phyloP scores from a whole-genome alignment of 2,329 filamentous ascomycete genomes.

The Ceratocystis alfenasii region DNA sequence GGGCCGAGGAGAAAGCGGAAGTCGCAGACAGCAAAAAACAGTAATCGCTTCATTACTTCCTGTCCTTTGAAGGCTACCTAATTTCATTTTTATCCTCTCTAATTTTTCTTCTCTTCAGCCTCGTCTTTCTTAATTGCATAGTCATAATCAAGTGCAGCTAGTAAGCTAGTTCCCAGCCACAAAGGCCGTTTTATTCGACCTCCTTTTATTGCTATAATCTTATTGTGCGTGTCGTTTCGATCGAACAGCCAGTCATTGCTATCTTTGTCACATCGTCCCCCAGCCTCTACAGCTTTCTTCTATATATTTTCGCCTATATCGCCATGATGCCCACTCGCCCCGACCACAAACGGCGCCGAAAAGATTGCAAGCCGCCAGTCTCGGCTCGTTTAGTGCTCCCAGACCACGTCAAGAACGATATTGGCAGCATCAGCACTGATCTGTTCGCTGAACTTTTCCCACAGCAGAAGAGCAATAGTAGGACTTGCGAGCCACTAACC shows the following conservation, averaged over 20 bases:
- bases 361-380: conserved; percentile 58
- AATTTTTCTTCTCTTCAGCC: not conserved
- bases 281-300: not conserved
- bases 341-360: conserved; percentile 20
- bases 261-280: not conserved
- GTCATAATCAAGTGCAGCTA: not conserved
- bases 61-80: not conserved
- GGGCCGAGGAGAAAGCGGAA: not conserved
- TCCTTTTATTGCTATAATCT: not conserved
- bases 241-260: no score
- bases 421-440: conserved; percentile 77
- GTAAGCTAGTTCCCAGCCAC: not conserved
- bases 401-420: conserved; percentile 70
- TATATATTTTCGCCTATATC: not conserved
- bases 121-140: not conserved
- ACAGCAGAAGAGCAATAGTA: conserved; percentile 23
- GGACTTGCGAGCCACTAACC: not conserved
- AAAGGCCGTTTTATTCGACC: not conserved
- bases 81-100: not conserved
- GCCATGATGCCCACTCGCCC: conserved; percentile 11
- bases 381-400: conserved; percentile 73
- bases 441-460: conserved; percentile 74
- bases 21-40: not conserved
- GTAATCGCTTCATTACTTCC: not conserved
- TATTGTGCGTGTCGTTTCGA: not conserved